A percentile compares a stretch with the other conserved stretches of the same genome.
Conservation (phyloP, 2,329 filamentous ascomycete species). For the Cylindrodendrum hubeiense region DNA sequence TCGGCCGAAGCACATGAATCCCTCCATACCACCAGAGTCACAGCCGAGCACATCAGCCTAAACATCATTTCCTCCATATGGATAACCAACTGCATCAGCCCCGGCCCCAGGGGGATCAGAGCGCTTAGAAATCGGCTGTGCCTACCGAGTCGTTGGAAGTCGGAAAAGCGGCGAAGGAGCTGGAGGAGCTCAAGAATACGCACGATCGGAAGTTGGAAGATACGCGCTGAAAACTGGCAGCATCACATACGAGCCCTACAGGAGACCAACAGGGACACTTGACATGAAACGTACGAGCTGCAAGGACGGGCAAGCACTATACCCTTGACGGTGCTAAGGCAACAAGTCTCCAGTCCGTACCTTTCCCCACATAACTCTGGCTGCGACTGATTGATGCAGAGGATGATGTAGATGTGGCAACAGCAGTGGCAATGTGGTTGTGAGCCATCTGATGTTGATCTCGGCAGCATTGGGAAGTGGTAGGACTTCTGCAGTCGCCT, state of each 20-base stretch:
- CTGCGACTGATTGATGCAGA: no score
- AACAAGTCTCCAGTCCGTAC: no score
- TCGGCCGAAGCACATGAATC: background rate
- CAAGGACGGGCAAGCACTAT: no score
- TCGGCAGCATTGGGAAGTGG: no score
- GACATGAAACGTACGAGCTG: conserved; percentile 1
- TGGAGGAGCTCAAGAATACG: conserved; percentile 5
- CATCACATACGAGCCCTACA: conserved; percentile 10
- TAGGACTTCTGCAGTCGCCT: no score
- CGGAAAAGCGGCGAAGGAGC: conserved; percentile 8
- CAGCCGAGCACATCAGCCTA: background rate
- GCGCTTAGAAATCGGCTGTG: background rate
- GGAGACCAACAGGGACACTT: background rate
- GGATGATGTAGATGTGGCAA: no score
- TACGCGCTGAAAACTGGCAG: background rate
- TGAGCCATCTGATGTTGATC: no score
- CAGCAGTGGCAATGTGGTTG: no score
- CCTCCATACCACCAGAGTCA: no score
- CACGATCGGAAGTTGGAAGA: conserved; percentile 1
- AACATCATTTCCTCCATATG: no score
- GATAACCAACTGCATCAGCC: background rate
- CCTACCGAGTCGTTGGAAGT: conserved; percentile 5
- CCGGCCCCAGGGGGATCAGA: no score
- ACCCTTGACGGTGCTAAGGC: no score
- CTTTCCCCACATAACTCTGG: background rate